Evolutionary conservation across 441 rosid genomes (phyloP), one percentile per base, ranked within the genome.

Genomic region (Breynia disticha): DNA sequence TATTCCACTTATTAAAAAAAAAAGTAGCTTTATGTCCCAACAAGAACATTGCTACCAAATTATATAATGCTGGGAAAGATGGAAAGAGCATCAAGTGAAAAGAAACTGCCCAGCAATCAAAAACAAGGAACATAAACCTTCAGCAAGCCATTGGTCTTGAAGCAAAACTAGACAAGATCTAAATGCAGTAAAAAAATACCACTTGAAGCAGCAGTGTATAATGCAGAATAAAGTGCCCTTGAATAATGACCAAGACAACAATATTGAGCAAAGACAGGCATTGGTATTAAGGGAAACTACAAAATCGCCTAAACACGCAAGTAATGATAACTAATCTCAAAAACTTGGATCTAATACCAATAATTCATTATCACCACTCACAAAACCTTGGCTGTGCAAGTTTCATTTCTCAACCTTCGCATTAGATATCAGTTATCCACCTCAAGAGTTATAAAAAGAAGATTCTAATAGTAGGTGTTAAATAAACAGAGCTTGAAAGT

Each of bases 331-430:
- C 54, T 58, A 55, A 56, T 51, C 60, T 48, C 52, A 16, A 46
- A 53, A 45, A 50, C 73, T 15, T 28, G 18, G 37, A 66, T 54
- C 64, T 47, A 60, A 53, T 49, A 45, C 44, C 53, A 54, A 46
- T 39, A 50, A 45, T 48, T 20, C 21, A 53, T 55, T 52, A 49
- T 24, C 32, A 50, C 62, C 56, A 49, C 58, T 61, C 43, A 28
- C 28, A 35, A 50, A 57, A 60, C 1, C 15, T n/a, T 16, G 41
- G 59, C 19, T 21, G 46, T 52, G 48, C 28, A 35, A 37, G 41
- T 21, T 42, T 48, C 59, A 35, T 38, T 59, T 38, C 13, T 54
- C 43, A 43, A 18, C n/a, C 61, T 39, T 39, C 60, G 39, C 32
- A 24, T 24, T 63, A 61, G n/a, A 58, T 46, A 55, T 52, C 51